phyloP scores from a whole-genome alignment of 1,139 yeast genomes.

The Debaryomyces nepalensis region DNA sequence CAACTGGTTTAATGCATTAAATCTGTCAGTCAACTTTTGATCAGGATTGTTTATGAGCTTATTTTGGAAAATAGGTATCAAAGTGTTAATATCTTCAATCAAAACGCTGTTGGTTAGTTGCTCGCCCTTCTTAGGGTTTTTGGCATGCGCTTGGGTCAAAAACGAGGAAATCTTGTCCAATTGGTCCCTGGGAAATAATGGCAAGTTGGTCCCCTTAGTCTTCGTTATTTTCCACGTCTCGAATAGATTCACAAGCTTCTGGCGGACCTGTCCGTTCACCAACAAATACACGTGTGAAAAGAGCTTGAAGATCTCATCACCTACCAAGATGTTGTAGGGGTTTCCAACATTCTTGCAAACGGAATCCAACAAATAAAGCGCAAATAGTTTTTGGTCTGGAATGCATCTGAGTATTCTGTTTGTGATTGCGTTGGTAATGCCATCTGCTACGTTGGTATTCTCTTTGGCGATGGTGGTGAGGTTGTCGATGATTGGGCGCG shows the following conservation, averaged over 20 bases:
- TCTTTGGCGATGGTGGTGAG: slow-evolving; percentile 90
- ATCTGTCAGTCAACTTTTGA: slow-evolving; percentile 39
- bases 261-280: slow-evolving; percentile 75
- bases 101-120: slow-evolving; percentile 33
- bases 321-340: slow-evolving; percentile 80
- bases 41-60: slow-evolving; percentile 37
- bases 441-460: slow-evolving; percentile 74
- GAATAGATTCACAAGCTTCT: slow-evolving; percentile 74
- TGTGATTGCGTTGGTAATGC: slow-evolving; percentile 74
- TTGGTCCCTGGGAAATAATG: slow-evolving; percentile 75
- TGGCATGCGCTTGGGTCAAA: slow-evolving; percentile 47
- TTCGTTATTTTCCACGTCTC: slow-evolving; percentile 77
- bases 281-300: slow-evolving; percentile 79
- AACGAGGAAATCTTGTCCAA: slow-evolving; percentile 76
- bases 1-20: slow-evolving; percentile 51
- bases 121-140: slow-evolving; percentile 11
- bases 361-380: slow-evolving; percentile 87
- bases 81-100: slow-evolving; percentile 49
- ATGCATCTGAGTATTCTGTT: slow-evolving; percentile 56
- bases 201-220: slow-evolving; percentile 61
- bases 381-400: slow-evolving; percentile 82
- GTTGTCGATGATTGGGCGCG: slow-evolving; percentile 85
- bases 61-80: slow-evolving; percentile 42
- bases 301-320: slow-evolving; percentile 64
- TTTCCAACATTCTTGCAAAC: slow-evolving; percentile 88